These are phyloP conservation scores for Cercis canadensis DNA, from an alignment of 306 rosid species.

Conservation along the genomic window DNA sequence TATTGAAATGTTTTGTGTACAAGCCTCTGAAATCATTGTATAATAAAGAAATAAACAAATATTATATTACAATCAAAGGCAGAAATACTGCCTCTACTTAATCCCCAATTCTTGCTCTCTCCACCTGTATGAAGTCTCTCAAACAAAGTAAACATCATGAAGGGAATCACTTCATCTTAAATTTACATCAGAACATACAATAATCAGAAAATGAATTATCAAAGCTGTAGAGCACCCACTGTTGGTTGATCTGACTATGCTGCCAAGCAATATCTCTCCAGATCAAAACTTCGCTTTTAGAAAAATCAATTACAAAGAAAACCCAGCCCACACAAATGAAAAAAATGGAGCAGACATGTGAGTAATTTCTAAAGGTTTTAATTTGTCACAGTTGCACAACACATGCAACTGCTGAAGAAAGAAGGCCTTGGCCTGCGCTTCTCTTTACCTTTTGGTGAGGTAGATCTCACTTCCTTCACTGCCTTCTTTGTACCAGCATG, in stretches of 20 bases:
- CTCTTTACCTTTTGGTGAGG: conserved; percentile 57
- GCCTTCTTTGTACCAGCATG: conserved; percentile 25
- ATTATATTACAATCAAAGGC: conserved; percentile 38
- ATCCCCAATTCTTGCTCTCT: conserved; percentile 33
- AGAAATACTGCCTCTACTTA: conserved; percentile 37
- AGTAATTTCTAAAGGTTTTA: conserved; percentile 30
- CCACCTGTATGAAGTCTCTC: conserved; percentile 41
- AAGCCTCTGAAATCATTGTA: conserved; percentile 27
- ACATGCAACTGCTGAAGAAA: conserved; percentile 80
- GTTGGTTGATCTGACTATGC: conserved; percentile 38
- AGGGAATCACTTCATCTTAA: conserved; percentile 33
- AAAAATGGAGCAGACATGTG: conserved; percentile 12
- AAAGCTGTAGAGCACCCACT: conserved; percentile 24
- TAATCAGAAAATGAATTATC: conserved; percentile 12
- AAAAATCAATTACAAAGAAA: conserved; percentile 34
- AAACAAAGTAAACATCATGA: conserved; percentile 21
- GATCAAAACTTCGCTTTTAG: conserved; percentile 46
- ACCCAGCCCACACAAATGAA: conserved; percentile 29
- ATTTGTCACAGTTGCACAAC: conserved; percentile 73
- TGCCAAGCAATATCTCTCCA: conserved; percentile 24
- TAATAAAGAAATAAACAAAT: conserved; percentile 34
- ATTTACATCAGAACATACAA: conserved; percentile 34
- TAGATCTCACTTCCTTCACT: conserved; percentile 42
- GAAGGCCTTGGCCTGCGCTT: conserved; percentile 58
- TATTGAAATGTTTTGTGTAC: not conserved